Conservation (phyloP, 2,329 filamentous ascomycete species). For the Bipolaris cookei region DNA sequence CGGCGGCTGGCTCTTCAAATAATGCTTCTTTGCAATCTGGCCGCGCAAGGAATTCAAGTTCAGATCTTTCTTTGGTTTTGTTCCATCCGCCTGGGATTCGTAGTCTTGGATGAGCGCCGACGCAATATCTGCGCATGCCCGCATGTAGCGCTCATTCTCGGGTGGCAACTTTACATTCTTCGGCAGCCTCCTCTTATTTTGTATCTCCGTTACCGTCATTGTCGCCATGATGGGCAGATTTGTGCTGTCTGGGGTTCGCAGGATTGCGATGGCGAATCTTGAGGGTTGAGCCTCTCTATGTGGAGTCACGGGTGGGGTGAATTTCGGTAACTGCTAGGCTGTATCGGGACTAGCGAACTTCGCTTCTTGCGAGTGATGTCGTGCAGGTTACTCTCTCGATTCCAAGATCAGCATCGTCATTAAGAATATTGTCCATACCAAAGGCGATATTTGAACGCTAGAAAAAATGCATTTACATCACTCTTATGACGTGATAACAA, state of each 20-base stretch:
- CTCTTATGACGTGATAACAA: too few relatives aligned
- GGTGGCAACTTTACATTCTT: conserved; percentile 81
- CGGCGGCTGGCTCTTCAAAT: conserved; percentile 83
- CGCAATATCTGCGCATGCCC: conserved; percentile 94
- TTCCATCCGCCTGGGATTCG: conserved; percentile 76
- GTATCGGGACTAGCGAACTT: conserved; percentile 9
- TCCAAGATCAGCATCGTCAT: not conserved
- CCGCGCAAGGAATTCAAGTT: conserved; percentile 89
- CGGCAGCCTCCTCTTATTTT: conserved; percentile 60
- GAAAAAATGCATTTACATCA: too few relatives aligned
- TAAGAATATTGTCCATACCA: not conserved
- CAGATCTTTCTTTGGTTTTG: conserved; percentile 78
- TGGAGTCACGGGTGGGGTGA: conserved; percentile 36
- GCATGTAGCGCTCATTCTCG: conserved; percentile 92
- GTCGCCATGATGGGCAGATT: conserved; percentile 63
- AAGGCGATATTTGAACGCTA: conserved; percentile 5
- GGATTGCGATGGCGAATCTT: conserved; percentile 30
- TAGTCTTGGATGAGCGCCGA: conserved; percentile 94
- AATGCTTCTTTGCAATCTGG: conserved; percentile 91
- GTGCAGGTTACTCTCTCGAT: not conserved
- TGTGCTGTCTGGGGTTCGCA: conserved; percentile 9
- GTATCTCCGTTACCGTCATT: conserved; percentile 62
- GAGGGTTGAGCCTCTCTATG: conserved; percentile 25
- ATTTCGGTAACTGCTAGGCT: conserved; percentile 23
- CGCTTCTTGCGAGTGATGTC: conserved; percentile 5